Evolutionary conservation across 306 rosid species (phyloP), one percentile per base, ranked within the genome.

Genomic region (Quercus robur): DNA sequence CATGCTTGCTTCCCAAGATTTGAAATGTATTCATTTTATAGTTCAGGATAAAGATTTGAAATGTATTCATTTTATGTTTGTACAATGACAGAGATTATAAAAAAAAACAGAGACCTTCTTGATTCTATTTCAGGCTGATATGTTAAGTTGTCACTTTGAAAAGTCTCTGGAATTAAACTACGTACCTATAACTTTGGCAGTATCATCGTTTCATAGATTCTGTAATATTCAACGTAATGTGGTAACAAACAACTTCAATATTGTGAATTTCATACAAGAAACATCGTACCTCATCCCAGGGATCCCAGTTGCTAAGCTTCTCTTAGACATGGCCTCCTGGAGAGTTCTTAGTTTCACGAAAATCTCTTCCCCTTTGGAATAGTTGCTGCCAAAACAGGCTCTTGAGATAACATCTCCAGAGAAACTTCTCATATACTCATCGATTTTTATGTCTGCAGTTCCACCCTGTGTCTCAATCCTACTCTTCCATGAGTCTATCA

Each of bases 321-420:
- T 84, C 81, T 49, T 64, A 5, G 81, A 35, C 75, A 76, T 26
- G 5, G 69, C 17, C 52, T 70, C 81, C 20, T 56, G 66, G 26
- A 80, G 79, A 61, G 62, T 46, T 62, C 79, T 46, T 8, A 76
- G 69, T 76, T 72, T 84, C n/a, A 73, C 66, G 79, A 76, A 62
- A 62, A 76, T 76, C 69, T 76, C 79, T 49, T 62, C 72, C 33
- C 79, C 79, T 28, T 71, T 56, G 54, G 84, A 56, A 56, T 75
- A 84, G 73, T 80, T 73, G 70, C 87, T 84, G 25, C 79, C 84
- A 80, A 80, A 84, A 26, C 87, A 84, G 20, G 87, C 87, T 80
- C 70, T 84, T 64, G 87, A 84, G 70, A 80, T 84, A 49, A 84
- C 77, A 64, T 84, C 74, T 3, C 76, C 84, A 31, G 87, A 84